A percentile compares a stretch with the other conserved stretches of the same genome.
These are phyloP conservation scores for Kockiozyma suomiensis DNA, from an alignment of 805 yeast species.

Conservation along the genomic window DNA sequence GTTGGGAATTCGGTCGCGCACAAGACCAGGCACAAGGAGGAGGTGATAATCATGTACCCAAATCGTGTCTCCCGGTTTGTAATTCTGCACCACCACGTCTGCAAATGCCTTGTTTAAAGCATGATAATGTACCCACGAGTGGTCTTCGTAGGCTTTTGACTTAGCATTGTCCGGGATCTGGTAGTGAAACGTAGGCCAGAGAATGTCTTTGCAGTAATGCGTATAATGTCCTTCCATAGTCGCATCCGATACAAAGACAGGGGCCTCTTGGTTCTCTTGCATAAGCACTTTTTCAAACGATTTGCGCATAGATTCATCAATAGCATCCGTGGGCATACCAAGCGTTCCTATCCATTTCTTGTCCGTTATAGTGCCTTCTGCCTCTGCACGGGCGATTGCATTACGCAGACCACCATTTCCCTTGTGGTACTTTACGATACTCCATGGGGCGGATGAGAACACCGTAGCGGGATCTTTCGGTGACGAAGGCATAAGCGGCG, in stretches of 20 bases:
- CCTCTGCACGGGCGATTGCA: slow-evolving; percentile 66
- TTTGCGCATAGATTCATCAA: slow-evolving; percentile 58
- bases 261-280: slow-evolving; percentile 58
- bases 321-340: slow-evolving; percentile 86
- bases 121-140: slow-evolving; percentile 86
- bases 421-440: slow-evolving; percentile 62
- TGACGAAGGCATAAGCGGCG: slow-evolving; percentile 2
- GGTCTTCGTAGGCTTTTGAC: slow-evolving; percentile 92
- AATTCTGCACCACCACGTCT: slow-evolving; percentile 65
- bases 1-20: slow-evolving; percentile 70
- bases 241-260: slow-evolving; percentile 74
- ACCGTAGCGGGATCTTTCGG: slow-evolving; percentile 16
- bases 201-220: slow-evolving; percentile 87
- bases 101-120: slow-evolving; percentile 78
- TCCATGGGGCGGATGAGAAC: slow-evolving; percentile 56
- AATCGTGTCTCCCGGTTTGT: slow-evolving; percentile 70
- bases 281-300: slow-evolving; percentile 51
- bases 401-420: slow-evolving; percentile 90
- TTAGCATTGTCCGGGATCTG: slow-evolving; percentile 95
- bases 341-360: slow-evolving; percentile 85
- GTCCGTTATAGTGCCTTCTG: slow-evolving; percentile 41
- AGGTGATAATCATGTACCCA: slow-evolving; percentile 97
- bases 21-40: slow-evolving; percentile 81
- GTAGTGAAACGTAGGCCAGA: slow-evolving; percentile 95
- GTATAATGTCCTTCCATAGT: slow-evolving; percentile 89